Evolutionary conservation across 345 rosid species (phyloP), one percentile per base, ranked within the genome.

Genomic region (Gossypium arboreum): DNA sequence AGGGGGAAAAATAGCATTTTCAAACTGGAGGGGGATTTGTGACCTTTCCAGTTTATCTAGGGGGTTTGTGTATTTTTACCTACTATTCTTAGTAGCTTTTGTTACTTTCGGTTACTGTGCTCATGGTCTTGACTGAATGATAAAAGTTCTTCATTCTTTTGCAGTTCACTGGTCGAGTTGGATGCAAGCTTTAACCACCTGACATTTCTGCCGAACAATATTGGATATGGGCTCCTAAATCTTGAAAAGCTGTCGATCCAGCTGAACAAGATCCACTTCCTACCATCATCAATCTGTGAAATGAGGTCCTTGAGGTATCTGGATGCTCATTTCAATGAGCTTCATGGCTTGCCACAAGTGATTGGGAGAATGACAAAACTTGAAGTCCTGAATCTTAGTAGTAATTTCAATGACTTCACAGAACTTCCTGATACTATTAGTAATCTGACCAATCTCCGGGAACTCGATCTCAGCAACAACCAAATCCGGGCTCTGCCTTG

Each of bases 381-480:
- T 34, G 94, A 93, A 89, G 75, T 78, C 75, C 82, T 96, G 79
- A 88, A 90, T 76, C 75, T 96, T 47, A 84, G 97, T 86, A 90
- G 89, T 80, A 96, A 96, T 70, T 96, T 96, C 86, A 88, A 81
- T 63, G 88, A 92, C 88, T 81, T 95, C 84, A 85, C 75, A 1
- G 82, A 82, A 67, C 88, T 93, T 16, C 98, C 98, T 0, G 93
- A 88, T 63, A 76, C 97, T 9, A 76, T 93, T 2, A 84, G 91
- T n/a, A 97, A 96, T 52, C 78, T 96, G 47, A 79, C 76, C 34
- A 92, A 83, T 80, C 85, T 96, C 29, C 86, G 79, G 78, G 97
- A 96, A 75, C 97, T 96, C 47, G 97, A 96, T 83, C 87, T 93
- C n/a, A 93, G 98, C 88, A 93, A 96, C 89, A 96, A 96, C 81